Percentiles rank a stretch among this genome's conserved stretches.
phyloP scores from a whole-genome alignment of 1,139 yeast species.

The Geotrichum reessii region DNA sequence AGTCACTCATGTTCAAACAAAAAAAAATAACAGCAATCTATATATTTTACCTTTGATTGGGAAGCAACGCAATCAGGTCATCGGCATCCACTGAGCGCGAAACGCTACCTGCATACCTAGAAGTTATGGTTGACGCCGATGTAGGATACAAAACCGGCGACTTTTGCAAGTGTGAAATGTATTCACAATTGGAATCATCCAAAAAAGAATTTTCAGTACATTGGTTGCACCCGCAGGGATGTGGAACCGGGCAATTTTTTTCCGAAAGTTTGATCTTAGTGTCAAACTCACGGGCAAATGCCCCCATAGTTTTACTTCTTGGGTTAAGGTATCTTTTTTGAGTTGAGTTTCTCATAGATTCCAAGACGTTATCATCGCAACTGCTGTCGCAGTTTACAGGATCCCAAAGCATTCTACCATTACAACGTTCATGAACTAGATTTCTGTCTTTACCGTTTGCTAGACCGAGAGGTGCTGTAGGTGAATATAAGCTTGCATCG shows the following conservation, averaged over 20 bases:
- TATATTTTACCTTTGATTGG: slow-evolving; percentile 66
- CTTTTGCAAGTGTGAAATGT: background rate
- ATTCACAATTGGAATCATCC: background rate
- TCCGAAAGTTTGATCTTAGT: background rate
- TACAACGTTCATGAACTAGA: background rate
- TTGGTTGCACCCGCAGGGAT: background rate
- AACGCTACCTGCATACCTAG: background rate
- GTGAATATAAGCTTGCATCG: slow-evolving; percentile 2
- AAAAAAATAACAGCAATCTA: background rate
- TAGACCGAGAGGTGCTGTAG: background rate
- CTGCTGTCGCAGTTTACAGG: background rate
- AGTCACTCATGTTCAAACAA: slow-evolving; percentile 11
- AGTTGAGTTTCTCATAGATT: background rate
- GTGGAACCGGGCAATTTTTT: background rate
- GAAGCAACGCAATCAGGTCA: slow-evolving; percentile 57
- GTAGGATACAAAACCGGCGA: background rate
- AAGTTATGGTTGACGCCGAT: slow-evolving; percentile 8
- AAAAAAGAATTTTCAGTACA: background rate
- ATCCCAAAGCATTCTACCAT: background rate
- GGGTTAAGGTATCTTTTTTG: background rate
- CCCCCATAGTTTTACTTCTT: background rate
- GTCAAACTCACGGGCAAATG: background rate
- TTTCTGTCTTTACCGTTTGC: background rate
- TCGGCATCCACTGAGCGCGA: background rate
- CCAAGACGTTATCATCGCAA: background rate